These are phyloP conservation scores for Hymenoscyphus scutula DNA, from an alignment of 2,329 filamentous ascomycete species.

Conservation along the genomic window DNA sequence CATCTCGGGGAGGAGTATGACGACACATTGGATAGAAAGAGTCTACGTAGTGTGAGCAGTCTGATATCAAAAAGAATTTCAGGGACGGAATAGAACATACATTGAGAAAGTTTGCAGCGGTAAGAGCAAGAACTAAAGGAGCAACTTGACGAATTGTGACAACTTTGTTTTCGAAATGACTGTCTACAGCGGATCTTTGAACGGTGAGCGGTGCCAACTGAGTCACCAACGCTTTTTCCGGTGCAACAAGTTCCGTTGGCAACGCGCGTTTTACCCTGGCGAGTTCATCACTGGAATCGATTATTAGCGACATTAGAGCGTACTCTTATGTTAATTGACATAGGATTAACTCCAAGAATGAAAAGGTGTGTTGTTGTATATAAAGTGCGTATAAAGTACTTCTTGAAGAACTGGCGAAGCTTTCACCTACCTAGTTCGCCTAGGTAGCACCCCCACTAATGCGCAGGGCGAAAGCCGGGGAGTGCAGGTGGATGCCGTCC, in stretches of 20 bases:
- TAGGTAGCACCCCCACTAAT: too few relatives aligned
- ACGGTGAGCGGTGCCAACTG: slow-evolving; percentile 13
- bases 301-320: too few relatives aligned
- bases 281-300: too few relatives aligned
- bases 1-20: slow-evolving; percentile 50
- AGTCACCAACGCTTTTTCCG: slow-evolving; percentile 9
- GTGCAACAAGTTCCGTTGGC: neutral
- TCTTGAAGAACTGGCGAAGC: too few relatives aligned
- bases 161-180: slow-evolving; percentile 17
- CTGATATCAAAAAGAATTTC: neutral
- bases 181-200: slow-evolving; percentile 8
- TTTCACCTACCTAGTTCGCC: too few relatives aligned
- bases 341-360: too few relatives aligned
- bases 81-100: slow-evolving; percentile 17
- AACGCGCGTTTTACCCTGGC: neutral
- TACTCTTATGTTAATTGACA: too few relatives aligned
- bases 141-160: slow-evolving; percentile 30
- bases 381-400: too few relatives aligned
- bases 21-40: slow-evolving; percentile 55
- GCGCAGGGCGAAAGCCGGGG: too few relatives aligned
- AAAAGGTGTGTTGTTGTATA: too few relatives aligned
- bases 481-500: too few relatives aligned
- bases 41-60: slow-evolving; percentile 41
- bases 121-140: slow-evolving; percentile 29
- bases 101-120: slow-evolving; percentile 30